Evolutionary conservation across 2,329 filamentous ascomycete genomes (phyloP), one percentile per base, ranked within the genome.

Genomic region (Penicillium sp.): DNA sequence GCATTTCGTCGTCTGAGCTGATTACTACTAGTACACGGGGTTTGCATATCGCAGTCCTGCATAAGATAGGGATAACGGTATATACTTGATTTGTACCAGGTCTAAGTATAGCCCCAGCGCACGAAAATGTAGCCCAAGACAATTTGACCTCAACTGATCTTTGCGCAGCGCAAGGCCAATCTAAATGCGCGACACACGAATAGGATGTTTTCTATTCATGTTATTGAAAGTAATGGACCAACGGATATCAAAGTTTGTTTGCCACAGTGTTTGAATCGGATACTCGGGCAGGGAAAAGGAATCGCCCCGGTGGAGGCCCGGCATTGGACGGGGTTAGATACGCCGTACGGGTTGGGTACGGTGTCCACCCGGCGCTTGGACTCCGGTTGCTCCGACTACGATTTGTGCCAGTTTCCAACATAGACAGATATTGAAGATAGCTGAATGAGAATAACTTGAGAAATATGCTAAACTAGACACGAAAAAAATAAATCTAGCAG

Each of bases 201-300:
- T 38, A 20, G 4, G n/a, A 7, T 22, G 16, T 38, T 20, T 38
- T 11, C 18, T 2, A 20, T 38, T 20, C 7, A 9, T 18, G 9
- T 35, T n/a, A 14, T 9, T 28, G 27, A 18, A 10, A 35, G 16
- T 36, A 11, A 38, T 20, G 35, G 18, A 38, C 35, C 35, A 36
- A 8, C 33, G 14, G 31, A 18, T 38, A 16, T 27, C 22, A n/a
- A 36, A 36, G 3, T 18, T 36, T 36, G 20, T 2, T 24, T 27
- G 39, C 20, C 39, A 41, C 20, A 16, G 44, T 40, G 43, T 56
- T 61, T 58, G 56, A 48, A 55, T 68, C 65, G 64, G 60, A 64
- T 62, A 59, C 55, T 64, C 64, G 66, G 67, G 55, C 57, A 60
- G 51, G 50, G 46, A 59, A 62, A 61, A 62, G 57, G 58, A 55